Evolutionary conservation across 2,329 filamentous ascomycete genomes (phyloP), one percentile per base, ranked within the genome.

Genomic region (Scytalidium lignicola): DNA sequence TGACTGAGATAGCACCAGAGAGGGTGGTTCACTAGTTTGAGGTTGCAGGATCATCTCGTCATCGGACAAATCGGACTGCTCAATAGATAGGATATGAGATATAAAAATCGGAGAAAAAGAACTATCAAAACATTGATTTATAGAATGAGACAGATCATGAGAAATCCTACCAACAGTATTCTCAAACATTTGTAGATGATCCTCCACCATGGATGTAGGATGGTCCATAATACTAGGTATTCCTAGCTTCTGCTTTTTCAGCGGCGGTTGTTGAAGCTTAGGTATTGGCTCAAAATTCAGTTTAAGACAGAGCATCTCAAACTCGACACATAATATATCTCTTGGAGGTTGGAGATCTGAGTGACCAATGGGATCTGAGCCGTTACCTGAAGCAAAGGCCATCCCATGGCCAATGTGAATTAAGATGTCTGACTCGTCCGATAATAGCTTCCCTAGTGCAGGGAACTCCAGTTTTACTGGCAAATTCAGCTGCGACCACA

Each of bases 401-500:
- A 50, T 4, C 48, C 46, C 46, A 49, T 58, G 32, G 7, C 52
- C 56, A 40, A 64, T 42, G 17, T 43, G 41, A 37, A 64, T 47
- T 17, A 49, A 58, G 17, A 61, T 43, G 9, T 49, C 43, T 1
- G 47, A 21, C 23, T 26, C 20, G 40, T 23, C 4, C 17, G 18
- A n/a, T 28, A 9, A 9, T 13, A 6, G 19, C 42, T n/a, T 19
- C 12, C 39, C 44, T 23, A 17, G 6, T 8, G 42, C 40, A 23
- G 46, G 19, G 13, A 49, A 43, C 5, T 56, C 48, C n/a, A 59
- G 51, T 17, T 51, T 47, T 2, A 55, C 40, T 13, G 52, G 59
- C 9, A 65, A 42, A 19, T 46, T 55, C 7, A 63, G 48, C 17
- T 58, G 54, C 45, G 48, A 45, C 61, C 61, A 63, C 46, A 61